Evolutionary conservation across 192 early-diverging fungal genomes (phyloP).

Genomic region (Coemansia sp.): DNA sequence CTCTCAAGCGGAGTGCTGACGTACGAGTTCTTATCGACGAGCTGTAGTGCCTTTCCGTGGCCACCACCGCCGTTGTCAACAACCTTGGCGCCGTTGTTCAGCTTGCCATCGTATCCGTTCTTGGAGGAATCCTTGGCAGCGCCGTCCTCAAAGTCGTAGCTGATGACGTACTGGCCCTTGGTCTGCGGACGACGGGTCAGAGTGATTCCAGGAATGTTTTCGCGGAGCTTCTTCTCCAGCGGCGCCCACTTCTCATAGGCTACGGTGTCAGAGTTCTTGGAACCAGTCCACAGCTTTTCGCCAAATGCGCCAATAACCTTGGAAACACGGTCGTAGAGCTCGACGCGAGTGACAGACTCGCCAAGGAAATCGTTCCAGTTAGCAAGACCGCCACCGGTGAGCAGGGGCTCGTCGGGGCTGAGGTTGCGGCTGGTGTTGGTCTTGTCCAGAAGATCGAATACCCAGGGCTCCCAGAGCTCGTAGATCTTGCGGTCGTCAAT

Average conservation of each 20-base stretch:
- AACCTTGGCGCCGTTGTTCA: slow-evolving; percentile 40
- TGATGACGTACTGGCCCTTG: slow-evolving; percentile 43
- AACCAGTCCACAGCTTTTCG: slow-evolving; percentile 52
- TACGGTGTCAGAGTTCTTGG: slow-evolving; percentile 34
- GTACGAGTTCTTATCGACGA: slow-evolving; percentile 24
- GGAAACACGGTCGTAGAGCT: slow-evolving; percentile 47
- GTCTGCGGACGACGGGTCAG: slow-evolving; percentile 31
- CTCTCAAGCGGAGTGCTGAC: slow-evolving; percentile 38
- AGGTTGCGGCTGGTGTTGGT: slow-evolving; percentile 46
- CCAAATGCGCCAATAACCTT: slow-evolving; percentile 41
- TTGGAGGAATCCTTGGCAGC: slow-evolving; percentile 36
- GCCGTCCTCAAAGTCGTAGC: slow-evolving; percentile 47
- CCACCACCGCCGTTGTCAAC: slow-evolving; percentile 40
- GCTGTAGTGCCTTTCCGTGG: slow-evolving; percentile 43
- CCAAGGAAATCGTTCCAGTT: slow-evolving; percentile 52
- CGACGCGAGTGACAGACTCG: slow-evolving; percentile 50
- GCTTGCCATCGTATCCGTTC: slow-evolving; percentile 48
- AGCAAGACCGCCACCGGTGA: slow-evolving; percentile 48
- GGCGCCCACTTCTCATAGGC: slow-evolving; percentile 44
- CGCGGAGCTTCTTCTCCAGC: slow-evolving; percentile 50
- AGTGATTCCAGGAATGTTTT: slow-evolving; percentile 50
- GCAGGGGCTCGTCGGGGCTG: slow-evolving; percentile 29
- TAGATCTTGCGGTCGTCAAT: slow-evolving; percentile 42
- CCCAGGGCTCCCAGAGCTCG: slow-evolving; percentile 49
- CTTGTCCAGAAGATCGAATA: slow-evolving; percentile 43